Evolutionary conservation across 2,329 filamentous ascomycete species (phyloP).

Genomic region (Chaetomium strumarium): DNA sequence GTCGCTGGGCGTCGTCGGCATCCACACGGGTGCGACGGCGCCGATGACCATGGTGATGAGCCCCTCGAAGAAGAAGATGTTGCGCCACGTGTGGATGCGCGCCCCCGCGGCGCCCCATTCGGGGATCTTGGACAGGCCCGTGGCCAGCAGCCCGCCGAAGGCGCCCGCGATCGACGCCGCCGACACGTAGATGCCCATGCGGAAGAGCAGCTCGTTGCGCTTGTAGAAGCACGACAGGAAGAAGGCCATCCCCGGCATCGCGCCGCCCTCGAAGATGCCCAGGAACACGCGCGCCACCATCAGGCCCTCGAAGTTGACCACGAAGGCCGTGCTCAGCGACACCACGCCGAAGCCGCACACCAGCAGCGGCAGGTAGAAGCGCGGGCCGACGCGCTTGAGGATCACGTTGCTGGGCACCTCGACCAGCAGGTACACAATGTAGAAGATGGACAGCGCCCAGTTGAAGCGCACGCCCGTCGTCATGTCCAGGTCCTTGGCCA

Average conservation of each 20-base stretch:
- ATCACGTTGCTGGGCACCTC: constrained; percentile 52
- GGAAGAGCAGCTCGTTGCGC: constrained; percentile 48
- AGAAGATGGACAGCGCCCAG: constrained; percentile 53
- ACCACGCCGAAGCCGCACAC: constrained; percentile 51
- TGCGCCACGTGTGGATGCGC: constrained; percentile 47
- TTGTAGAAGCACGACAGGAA: constrained; percentile 53
- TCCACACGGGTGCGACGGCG: constrained; percentile 42
- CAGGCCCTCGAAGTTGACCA: constrained; percentile 41
- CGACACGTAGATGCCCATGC: constrained; percentile 51
- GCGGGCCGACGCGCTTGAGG: constrained; percentile 47
- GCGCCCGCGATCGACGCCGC: constrained; percentile 50
- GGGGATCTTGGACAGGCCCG: constrained; percentile 45
- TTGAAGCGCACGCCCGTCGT: constrained; percentile 46
- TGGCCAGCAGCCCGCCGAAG: constrained; percentile 52
- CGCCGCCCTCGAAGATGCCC: constrained; percentile 51
- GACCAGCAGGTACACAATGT: constrained; percentile 50
- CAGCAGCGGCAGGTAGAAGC: constrained; percentile 48
- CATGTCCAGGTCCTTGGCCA: constrained; percentile 44
- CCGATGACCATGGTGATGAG: constrained; percentile 47
- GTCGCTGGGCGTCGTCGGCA: constrained; percentile 44
- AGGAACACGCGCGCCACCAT: constrained; percentile 43
- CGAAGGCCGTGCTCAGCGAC: constrained; percentile 49
- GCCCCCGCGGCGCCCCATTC: constrained; percentile 42
- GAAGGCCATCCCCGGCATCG: constrained; percentile 53
- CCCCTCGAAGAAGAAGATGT: constrained; percentile 61